A percentile compares a stretch with the other conserved stretches of the same genome.
Evolutionary conservation across 2,329 filamentous ascomycete species (phyloP).

Genomic region (Monilinia aucupariae): DNA sequence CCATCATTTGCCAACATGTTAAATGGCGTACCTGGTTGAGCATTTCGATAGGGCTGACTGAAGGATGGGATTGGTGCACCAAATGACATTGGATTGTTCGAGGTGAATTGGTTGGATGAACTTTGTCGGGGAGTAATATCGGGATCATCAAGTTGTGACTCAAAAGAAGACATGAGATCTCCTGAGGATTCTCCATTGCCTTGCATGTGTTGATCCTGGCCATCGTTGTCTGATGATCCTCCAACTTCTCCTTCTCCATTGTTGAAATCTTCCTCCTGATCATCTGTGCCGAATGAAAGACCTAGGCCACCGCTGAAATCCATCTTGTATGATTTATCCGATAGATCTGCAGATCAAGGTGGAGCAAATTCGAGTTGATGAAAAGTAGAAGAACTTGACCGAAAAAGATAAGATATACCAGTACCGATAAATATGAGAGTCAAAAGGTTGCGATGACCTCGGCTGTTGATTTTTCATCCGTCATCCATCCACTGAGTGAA

Average conservation of each 20-base stretch:
- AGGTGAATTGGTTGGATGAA: background rate
- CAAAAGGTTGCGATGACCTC: background rate
- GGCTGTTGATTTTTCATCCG: background rate
- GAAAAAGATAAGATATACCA: background rate
- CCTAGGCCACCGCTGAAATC: slow-evolving; percentile 3
- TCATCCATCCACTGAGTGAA: background rate
- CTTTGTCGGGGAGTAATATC: slow-evolving; percentile 1
- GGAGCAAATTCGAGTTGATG: background rate
- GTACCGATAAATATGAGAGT: background rate
- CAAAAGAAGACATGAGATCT: background rate
- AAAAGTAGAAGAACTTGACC: too few species aligned
- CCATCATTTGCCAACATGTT: background rate
- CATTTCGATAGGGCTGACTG: background rate
- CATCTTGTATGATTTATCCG: background rate
- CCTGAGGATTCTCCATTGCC: background rate
- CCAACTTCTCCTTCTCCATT: background rate
- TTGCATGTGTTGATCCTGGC: background rate
- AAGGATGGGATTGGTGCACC: background rate
- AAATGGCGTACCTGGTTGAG: background rate
- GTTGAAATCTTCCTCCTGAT: background rate
- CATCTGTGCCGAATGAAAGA: background rate
- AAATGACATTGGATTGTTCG: background rate
- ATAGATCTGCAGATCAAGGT: background rate
- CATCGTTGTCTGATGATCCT: background rate
- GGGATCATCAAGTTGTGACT: background rate